Base-by-base conservation (phyloP, 441 rosid species). In the Isatis lusitanica region DNA sequence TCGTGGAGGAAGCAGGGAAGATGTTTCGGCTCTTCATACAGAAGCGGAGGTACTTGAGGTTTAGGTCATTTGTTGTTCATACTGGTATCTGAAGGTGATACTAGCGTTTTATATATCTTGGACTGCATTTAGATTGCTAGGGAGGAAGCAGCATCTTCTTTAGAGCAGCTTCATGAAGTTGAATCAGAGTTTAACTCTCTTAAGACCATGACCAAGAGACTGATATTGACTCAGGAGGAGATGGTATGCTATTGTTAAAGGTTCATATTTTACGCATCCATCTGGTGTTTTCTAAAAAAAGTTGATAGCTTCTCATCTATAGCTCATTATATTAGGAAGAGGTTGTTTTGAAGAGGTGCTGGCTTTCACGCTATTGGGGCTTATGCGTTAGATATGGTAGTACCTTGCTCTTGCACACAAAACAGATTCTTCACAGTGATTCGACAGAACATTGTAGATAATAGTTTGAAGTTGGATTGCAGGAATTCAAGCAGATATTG, bases 321-420 rank as follows among this genome's bases (percentile, higher is more conserved):
- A 76, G 76, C 84, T 79, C 64, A 73, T 53, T 71, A 70, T 81
- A 53, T 73, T 88, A 94, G 98, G 98, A 94, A 85, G 98, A 94
- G 77, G 91, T 94, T 63, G 92, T 90, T 76, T 61, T 94, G 66
- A 94, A 94, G 91, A 94, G 98, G 82, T 94, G 97, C 76, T 94
- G 98, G 98, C 95, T 94, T 78, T 93, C 98, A 60, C 85, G 91
- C 52, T 92, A 94, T 81, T 92, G 98, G 98, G 84, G 75, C 77
- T 84, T 87, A 80, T 90, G 94, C 40, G 83, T 88, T 56, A 74
- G 71, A 81, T 80, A 92, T 63, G 95, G 98, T 92, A 84, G 61
- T 53, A 18, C 30, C 18, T 66, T 39, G 42, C 67, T 52, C 63
- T 57, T 46, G 52, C 55, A 50, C 40, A 4, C 18, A 39, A 47